phyloP scores from a whole-genome alignment of 2,329 filamentous ascomycete species.

The Boeremia lycopersici region DNA sequence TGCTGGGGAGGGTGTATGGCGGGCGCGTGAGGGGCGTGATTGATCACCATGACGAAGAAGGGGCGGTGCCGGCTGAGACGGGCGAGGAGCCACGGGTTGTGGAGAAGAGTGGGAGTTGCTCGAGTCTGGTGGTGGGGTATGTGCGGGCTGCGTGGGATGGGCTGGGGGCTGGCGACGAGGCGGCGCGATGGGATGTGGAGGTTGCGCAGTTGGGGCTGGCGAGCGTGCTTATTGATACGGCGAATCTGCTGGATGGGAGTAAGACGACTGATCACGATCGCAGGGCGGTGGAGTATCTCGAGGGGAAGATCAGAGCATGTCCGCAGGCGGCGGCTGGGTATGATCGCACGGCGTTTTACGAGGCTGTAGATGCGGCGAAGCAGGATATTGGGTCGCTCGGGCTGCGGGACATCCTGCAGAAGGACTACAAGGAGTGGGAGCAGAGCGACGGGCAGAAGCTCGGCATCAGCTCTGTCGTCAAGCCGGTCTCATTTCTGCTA shows the following conservation, averaged over 20 bases:
- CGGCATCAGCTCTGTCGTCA: constrained; percentile 71
- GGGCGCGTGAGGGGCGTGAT: constrained; percentile 67
- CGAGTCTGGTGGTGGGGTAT: constrained; percentile 70
- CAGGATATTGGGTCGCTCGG: constrained; percentile 66
- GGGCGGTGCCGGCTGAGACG: constrained; percentile 55
- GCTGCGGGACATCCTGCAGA: constrained; percentile 72
- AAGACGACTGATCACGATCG: constrained; percentile 71
- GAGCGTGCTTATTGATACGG: constrained; percentile 75
- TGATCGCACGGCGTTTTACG: constrained; percentile 62
- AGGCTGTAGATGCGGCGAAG: constrained; percentile 67
- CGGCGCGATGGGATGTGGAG: constrained; percentile 59
- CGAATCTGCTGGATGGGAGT: constrained; percentile 61
- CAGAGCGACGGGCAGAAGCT: constrained; percentile 56
- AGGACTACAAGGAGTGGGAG: constrained; percentile 85
- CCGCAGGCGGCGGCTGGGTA: constrained; percentile 52
- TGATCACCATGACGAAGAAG: constrained; percentile 81
- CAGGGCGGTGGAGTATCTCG: constrained; percentile 64
- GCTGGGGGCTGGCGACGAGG: constrained; percentile 35
- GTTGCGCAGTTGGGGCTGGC: constrained; percentile 72
- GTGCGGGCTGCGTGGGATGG: constrained; percentile 63
- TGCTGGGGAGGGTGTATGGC: constrained; percentile 61
- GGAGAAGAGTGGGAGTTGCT: constrained; percentile 72
- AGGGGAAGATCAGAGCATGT: constrained; percentile 57
- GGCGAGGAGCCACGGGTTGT: constrained; percentile 65
- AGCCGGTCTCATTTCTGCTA: constrained; percentile 65